These are phyloP conservation scores for Heliosperma pusillum DNA, from an alignment of 148 eudicot species.

Conservation along the genomic window DNA sequence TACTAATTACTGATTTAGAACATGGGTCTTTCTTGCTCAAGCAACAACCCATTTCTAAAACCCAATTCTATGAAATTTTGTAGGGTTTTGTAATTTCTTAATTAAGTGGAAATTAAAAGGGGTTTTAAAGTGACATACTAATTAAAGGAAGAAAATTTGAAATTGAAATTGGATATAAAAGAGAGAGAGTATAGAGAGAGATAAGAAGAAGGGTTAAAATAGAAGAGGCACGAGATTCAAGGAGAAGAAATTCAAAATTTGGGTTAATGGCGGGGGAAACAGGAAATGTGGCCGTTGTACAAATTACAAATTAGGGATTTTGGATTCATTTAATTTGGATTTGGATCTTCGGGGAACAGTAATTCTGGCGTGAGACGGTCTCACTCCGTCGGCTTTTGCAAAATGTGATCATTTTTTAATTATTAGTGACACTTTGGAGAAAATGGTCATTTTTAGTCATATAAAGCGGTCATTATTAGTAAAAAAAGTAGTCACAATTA, in stretches of 20 bases:
- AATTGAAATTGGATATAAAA: slow-evolving; percentile 9
- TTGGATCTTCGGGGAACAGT: too few species aligned
- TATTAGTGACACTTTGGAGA: too few species aligned
- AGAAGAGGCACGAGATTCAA: slow-evolving; percentile 20
- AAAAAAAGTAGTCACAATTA: too few species aligned
- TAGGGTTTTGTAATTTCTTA: not conserved
- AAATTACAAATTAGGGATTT: slow-evolving; percentile 10
- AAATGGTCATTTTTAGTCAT: too few species aligned
- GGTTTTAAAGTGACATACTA: slow-evolving; percentile 9
- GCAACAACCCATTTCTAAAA: slow-evolving; percentile 68
- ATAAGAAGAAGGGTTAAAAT: not conserved
- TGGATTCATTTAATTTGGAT: too few species aligned
- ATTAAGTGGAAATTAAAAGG: not conserved
- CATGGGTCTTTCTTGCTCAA: slow-evolving; percentile 62
- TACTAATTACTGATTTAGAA: slow-evolving; percentile 1
- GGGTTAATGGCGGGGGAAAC: slow-evolving; percentile 26
- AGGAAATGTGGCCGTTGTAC: slow-evolving; percentile 37
- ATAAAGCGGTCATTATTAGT: too few species aligned
- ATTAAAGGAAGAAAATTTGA: not conserved
- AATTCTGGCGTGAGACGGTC: too few species aligned
- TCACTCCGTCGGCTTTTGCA: too few species aligned
- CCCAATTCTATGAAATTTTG: not conserved
- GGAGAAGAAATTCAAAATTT: slow-evolving; percentile 26
- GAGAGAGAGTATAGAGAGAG: slow-evolving; percentile 17
- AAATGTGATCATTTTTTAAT: too few species aligned